Evolutionary conservation across 805 yeast species (phyloP), one percentile per base, ranked within the genome.

Genomic region (Zygoascus tannicola): DNA sequence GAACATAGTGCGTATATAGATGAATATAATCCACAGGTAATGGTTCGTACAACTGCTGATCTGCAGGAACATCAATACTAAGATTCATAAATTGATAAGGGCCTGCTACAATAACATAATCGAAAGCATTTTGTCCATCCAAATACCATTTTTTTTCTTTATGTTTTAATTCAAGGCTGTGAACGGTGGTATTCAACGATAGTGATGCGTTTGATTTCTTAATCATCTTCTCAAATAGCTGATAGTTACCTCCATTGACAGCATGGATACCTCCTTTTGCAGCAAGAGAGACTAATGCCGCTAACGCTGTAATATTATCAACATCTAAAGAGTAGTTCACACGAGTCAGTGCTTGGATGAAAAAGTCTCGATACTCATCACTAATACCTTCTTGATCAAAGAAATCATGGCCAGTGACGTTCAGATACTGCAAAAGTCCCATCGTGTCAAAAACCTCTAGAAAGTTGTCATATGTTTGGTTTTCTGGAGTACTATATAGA

Each of bases 191-290:
- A 33, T 56, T 51, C 26, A 71, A 44, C 2, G 23, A 32, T 3
- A 65, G 38, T 1, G 40, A 45, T 0, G 76, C 73, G 1, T 44
- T 49, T 0, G 75, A 64, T 2, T 35, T 35, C 1, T 60, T 48
- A n/a, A 69, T 49, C 59, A 71, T 66, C 4, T 52, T 52, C 22
- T 67, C 65, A 50, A 73, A 73, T 15, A 73, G 65, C 43, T 56
- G 57, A 52, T 59, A 66, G 48, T 72, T 73, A 4, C 78, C 78
- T 4, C 76, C 76, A 2, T 55, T 50, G 2, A 73, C 64, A 4
- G 30, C 21, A 3, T 57, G 50, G 8, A 49, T 44, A 1, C 67
- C 65, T 10, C 59, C 63, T 2, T 56, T 56, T 0, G 74, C 68
- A 2, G 71, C 63, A 21, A 69, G 26, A 10, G 68, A 56, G 14